Base-by-base conservation (phyloP, 2,329 filamentous ascomycete genomes). In the Phialocephala subalpina region DNA sequence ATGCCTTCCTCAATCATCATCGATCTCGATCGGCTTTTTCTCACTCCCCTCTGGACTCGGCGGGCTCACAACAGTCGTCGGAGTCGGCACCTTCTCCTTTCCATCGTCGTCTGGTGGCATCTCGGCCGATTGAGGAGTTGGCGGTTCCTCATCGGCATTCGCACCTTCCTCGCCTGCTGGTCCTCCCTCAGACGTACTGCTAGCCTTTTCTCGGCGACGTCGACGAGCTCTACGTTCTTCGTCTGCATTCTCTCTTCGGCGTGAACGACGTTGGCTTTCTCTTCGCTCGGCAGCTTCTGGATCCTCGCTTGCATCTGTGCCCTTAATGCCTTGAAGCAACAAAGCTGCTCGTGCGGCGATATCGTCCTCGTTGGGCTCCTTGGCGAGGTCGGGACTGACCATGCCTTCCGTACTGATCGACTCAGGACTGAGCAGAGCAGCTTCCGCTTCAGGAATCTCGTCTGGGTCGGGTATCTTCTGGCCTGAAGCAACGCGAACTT, bases 401-500 rank as follows among this genome's bases (percentile, higher is more conserved):
- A 72, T 35, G 35, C 73, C 75, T 22, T 81, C 80, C 5, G 74
- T 74, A 47, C 75, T 77, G 16, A 74, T 71, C 20, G 73, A 70
- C 12, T 79, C 78, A 1, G 90, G 86, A 67, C 86, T 89, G 57
- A 87, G 77, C 11, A 69, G 81, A 33, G 81, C 81, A 47, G 87
- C 86, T 25, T 86, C 82, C 52, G 82, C 79, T 63, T 89, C 87
- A 60, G 87, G 83, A 16, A 85, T 86, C 73, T 91, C 90, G 72
- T 85, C 82, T 61, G 84, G 70, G 58, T 97, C 93, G 1, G 92
- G 92, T n/a, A 97, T 91, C 75, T 95, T 87, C 74, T 97, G 93
- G 9, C 94, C 95, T 20, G 91, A 95, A 18, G 95, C 93, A 60
- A 97, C 87, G 67, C 95, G 92, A 36, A 96, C 92, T 80, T 97